phyloP scores from a whole-genome alignment of 441 rosid species.

The Pelargonium fulgidum region DNA sequence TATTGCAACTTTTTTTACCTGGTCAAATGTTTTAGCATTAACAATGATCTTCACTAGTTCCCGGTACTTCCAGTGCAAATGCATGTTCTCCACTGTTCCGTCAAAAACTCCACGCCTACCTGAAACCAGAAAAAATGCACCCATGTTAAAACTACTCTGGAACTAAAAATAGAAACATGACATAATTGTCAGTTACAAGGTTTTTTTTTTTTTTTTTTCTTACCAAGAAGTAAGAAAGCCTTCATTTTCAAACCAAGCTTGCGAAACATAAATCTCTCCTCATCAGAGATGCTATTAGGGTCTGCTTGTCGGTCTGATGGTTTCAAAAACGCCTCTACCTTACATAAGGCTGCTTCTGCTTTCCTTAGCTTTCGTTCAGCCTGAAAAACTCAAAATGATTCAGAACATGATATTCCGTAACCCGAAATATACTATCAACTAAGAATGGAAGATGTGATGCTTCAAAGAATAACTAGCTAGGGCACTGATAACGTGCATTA shows the following conservation, averaged over 20 bases:
- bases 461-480: neutral
- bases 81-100: slow-evolving; percentile 98
- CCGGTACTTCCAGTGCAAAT: slow-evolving; percentile 94
- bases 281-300: slow-evolving; percentile 71
- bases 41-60: slow-evolving; percentile 78
- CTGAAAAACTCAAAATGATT: slow-evolving; percentile 27
- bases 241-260: slow-evolving; percentile 94
- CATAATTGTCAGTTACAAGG: neutral
- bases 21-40: slow-evolving; percentile 66
- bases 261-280: slow-evolving; percentile 96
- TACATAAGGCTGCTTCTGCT: slow-evolving; percentile 67
- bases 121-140: slow-evolving; percentile 32
- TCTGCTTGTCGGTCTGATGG: slow-evolving; percentile 69
- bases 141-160: slow-evolving; percentile 19
- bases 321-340: slow-evolving; percentile 67
- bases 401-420: neutral
- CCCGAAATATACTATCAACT: no score
- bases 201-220: slow-evolving; percentile 12
- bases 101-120: slow-evolving; percentile 94
- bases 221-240: slow-evolving; percentile 92
- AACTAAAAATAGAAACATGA: neutral
- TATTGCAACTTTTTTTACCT: slow-evolving; percentile 71
- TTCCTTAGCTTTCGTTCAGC: slow-evolving; percentile 62
- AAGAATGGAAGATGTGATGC: no score
- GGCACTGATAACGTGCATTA: neutral